A percentile compares a stretch with the other conserved stretches of the same genome.
phyloP scores from a whole-genome alignment of 2,329 filamentous ascomycete genomes.

The Huntiella decipiens region DNA sequence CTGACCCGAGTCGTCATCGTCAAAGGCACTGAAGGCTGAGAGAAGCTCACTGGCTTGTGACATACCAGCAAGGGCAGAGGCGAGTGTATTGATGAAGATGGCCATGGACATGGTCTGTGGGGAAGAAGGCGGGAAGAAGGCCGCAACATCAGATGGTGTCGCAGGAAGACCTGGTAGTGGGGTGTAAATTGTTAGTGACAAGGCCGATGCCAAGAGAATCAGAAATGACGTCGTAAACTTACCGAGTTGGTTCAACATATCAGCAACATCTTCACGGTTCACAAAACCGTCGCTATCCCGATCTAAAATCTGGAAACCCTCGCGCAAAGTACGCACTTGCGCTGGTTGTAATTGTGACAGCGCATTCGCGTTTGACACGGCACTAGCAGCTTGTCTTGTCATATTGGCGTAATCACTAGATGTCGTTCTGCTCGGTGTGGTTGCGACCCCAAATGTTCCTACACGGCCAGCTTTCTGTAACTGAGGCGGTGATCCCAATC shows the following conservation, averaged over 20 bases:
- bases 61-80: slow-evolving; percentile 52
- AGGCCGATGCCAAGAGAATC: not conserved
- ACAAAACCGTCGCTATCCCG: slow-evolving; percentile 71
- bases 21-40: slow-evolving; percentile 85
- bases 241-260: slow-evolving; percentile 78
- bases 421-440: slow-evolving; percentile 4
- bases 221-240: slow-evolving; percentile 12
- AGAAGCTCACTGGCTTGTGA: slow-evolving; percentile 64
- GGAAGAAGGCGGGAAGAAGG: slow-evolving; percentile 61
- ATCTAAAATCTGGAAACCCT: slow-evolving; percentile 87
- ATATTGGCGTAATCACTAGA: slow-evolving; percentile 4
- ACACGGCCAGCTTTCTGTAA: not conserved
- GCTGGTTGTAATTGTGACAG: slow-evolving; percentile 59
- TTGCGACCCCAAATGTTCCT: slow-evolving; percentile 5
- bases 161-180: slow-evolving; percentile 47
- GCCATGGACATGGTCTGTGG: slow-evolving; percentile 64
- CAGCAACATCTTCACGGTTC: slow-evolving; percentile 62
- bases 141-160: slow-evolving; percentile 47
- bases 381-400: slow-evolving; percentile 8
- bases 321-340: slow-evolving; percentile 71
- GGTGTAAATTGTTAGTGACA: not conserved
- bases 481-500: slow-evolving; percentile 3
- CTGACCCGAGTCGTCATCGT: slow-evolving; percentile 87
- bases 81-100: slow-evolving; percentile 67
- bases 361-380: slow-evolving; percentile 27